Evolutionary conservation across 108 stramenopile genomes (phyloP), one percentile per base, ranked within the genome.

Genomic region (Bacterosira constricta): DNA sequence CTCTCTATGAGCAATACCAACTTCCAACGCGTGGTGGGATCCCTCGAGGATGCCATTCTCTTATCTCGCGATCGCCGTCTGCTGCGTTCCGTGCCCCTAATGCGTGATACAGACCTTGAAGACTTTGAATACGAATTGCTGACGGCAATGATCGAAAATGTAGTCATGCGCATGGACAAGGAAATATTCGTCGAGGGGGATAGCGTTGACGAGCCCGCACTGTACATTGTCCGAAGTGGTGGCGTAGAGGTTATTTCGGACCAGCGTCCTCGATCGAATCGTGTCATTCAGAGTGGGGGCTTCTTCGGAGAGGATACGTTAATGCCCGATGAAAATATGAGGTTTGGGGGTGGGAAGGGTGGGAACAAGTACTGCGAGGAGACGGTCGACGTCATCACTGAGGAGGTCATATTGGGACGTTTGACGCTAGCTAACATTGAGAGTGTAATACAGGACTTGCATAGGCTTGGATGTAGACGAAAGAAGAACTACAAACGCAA

Each of bases 401-500:
- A 79, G 1, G 73, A 56, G 58, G 68, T 53, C 11, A 32, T 79
- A 1, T 21, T 73, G 7, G 78, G 78, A 45, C 55, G 34, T 27
- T 30, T 79, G 37, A 79, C 72, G 18, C 47, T 79, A 21, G 72
- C 78, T n/a, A 74, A 65, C 58, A 81, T 81, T 34, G 80, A 81
- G 20, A 59, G 60, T 39, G 90, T 91, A 7, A 87, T 90, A 50
- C 87, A 90, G 21, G 86, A 87, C 46, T 54, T 94, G 49, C 84
- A 85, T 23, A 73, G 90, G 3, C 67, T 93, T 23, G 88, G 90
- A 29, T 77, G 77, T 58, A 59, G 62, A 50, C 31, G 47, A 51
- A 77, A 77, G 69, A 77, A 70, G 66, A 60, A 77, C 31, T 77
- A 52, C 50, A 64, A 57, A 51, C 39, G 69, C 20, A 77, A 68